phyloP scores from a whole-genome alignment of 208 protist species.

The Kentomonas sorsogonicus region DNA sequence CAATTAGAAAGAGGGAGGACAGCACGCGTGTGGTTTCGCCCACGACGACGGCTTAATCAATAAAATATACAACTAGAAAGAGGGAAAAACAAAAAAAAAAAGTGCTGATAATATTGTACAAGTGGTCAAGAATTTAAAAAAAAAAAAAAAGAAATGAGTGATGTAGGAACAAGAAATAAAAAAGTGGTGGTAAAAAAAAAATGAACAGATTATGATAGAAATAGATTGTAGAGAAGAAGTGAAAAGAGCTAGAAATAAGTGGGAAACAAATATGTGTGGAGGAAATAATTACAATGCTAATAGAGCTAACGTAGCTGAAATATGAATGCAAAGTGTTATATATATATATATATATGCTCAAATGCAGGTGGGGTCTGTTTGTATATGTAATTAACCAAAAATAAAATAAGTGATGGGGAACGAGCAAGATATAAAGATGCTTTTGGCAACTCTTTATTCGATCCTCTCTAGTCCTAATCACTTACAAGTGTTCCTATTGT shows the following conservation, averaged over 20 bases:
- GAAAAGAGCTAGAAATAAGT: background rate
- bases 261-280: background rate
- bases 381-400: constrained; percentile 7
- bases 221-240: background rate
- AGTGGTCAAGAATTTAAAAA: constrained; percentile 6
- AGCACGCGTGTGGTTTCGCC: too few relatives aligned
- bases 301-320: background rate
- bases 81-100: background rate
- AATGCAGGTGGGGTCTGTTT: background rate
- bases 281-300: background rate
- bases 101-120: background rate
- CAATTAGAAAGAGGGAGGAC: background rate
- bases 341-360: constrained; percentile 7
- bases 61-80: background rate
- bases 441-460: too few relatives aligned
- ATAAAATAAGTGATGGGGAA: background rate
- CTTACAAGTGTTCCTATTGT: too few relatives aligned
- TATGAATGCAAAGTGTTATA: constrained; percentile 7
- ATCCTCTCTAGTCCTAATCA: too few relatives aligned
- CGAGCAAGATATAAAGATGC: background rate
- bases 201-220: constrained; percentile 8
- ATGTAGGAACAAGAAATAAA: constrained; percentile 7
- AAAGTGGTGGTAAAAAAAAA: constrained; percentile 14
- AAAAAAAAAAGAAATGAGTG: background rate
- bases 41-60: too few relatives aligned